Evolutionary conservation across 1,284 basidiomycete species (phyloP), one percentile per base, ranked within the genome.

Genomic region (Ganoderma meredithae): DNA sequence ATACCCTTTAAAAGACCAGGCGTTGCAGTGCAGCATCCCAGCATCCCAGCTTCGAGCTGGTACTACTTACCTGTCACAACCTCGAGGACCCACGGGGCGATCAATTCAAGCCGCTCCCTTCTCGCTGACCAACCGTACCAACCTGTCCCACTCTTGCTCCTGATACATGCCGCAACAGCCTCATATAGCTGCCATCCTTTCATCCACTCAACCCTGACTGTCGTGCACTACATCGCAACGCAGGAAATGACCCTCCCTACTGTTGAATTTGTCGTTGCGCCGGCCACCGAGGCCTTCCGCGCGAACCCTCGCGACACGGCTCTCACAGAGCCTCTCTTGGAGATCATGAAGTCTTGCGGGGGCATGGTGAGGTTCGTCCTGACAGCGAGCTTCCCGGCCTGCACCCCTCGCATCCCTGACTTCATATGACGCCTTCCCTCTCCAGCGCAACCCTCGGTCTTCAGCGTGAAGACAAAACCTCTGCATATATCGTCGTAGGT

Each of bases 301-400:
- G 63, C 62, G 12, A 64, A 63, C 31, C 72, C 67, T 17, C 61
- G 65, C 62, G 64, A 72, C 39, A 7, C 39, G 3, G 65, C 63
- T 33, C 13, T 62, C 31, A 64, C 66, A 13, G 39, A 61, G 49
- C 62, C 62, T 7, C 43, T 69, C 0, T 15, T 67, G 25, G 66
- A 69, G 15, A 67, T 76, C 31, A 65, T 74, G 40, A 68, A 71
- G 47, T 62, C 49, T 19, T 61, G 65, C 47, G 64, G 71, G 17
- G 75, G 75, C n/a, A 59, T 71, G 9, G 65, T 73, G 40, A 72
- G 69, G 73, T 74, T 52, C 27, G 74, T 66, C 13, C 49, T 19
- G 17, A 1, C 12, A 4, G 6, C 60, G 33, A n/a, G 39, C 8
- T 39, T 52, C 22, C 13, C 4, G 10, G 33, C 47, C 15, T 25